Conservation (phyloP, 768 basidiomycete species). For the Glaciozyma martinii region DNA sequence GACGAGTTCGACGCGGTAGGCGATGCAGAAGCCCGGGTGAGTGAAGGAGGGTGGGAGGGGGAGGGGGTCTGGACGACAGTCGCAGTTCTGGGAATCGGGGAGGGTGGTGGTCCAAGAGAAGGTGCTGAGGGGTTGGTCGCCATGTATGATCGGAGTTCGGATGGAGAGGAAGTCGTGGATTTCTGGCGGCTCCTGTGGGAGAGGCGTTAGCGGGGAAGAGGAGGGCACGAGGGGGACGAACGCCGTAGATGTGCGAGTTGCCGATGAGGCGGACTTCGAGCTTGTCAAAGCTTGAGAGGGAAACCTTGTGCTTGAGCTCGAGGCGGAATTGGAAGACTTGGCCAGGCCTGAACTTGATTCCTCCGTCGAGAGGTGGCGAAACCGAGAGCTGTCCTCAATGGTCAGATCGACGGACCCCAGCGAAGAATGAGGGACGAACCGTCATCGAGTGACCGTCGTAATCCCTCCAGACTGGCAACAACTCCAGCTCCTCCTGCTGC, state of each 20-base stretch:
- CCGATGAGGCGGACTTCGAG: constrained; percentile 1
- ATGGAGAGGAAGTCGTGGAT: background rate
- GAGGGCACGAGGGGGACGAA: background rate
- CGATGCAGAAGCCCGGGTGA: background rate
- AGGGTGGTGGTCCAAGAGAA: background rate
- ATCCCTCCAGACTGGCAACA: too few relatives aligned
- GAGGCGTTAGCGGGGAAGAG: background rate
- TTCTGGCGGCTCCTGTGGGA: background rate
- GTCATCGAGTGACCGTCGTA: too few relatives aligned
- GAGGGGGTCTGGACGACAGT: background rate
- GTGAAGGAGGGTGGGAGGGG: background rate
- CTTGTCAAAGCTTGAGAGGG: background rate
- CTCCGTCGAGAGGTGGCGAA: background rate
- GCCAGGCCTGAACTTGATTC: background rate
- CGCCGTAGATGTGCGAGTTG: background rate
- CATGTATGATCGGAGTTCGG: background rate
- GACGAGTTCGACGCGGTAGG: background rate
- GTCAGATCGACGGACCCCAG: too few relatives aligned
- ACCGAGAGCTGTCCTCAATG: background rate
- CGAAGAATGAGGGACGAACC: too few relatives aligned
- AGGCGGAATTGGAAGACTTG: background rate
- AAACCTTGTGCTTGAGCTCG: background rate
- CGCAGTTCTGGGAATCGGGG: background rate
- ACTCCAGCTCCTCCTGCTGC: too few relatives aligned
- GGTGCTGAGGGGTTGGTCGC: background rate